Evolutionary conservation across 176 grass and related monocot species (phyloP).

Genomic region (Tillandsia fasciculata): DNA sequence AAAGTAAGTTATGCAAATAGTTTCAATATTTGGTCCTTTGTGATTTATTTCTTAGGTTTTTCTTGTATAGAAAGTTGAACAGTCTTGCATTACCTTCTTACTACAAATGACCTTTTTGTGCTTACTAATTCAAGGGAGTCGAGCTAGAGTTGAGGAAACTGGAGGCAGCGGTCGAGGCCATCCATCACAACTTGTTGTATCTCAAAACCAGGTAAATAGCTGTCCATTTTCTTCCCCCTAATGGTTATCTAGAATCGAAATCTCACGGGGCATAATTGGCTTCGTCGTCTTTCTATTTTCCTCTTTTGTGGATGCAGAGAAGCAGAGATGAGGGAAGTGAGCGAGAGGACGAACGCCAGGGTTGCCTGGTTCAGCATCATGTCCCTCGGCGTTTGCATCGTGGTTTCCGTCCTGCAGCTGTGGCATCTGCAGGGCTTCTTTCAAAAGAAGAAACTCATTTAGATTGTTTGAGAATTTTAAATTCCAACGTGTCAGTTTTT

Average conservation of each 20-base stretch:
- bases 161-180: slow-evolving; percentile 58
- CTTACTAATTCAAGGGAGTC: slow-evolving; percentile 43
- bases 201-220: slow-evolving; percentile 54
- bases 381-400: slow-evolving; percentile 63
- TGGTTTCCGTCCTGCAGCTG: slow-evolving; percentile 57
- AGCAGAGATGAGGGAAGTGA: slow-evolving; percentile 71
- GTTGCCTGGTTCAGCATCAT: slow-evolving; percentile 80
- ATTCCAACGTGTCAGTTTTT: slow-evolving; percentile 17
- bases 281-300: not conserved
- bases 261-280: slow-evolving; percentile 10
- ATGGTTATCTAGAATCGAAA: not conserved
- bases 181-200: slow-evolving; percentile 72
- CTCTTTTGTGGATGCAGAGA: slow-evolving; percentile 47
- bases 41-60: no score
- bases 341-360: slow-evolving; percentile 68
- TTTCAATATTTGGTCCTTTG: no score
- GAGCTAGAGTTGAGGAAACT: slow-evolving; percentile 73
- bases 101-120: slow-evolving; percentile 2
- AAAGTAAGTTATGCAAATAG: no score
- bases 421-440: slow-evolving; percentile 80
- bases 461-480: slow-evolving; percentile 20
- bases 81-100: not conserved
- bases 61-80: no score
- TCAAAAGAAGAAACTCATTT: slow-evolving; percentile 88
- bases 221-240: not conserved